Evolutionary conservation across 306 rosid genomes (phyloP), one percentile per base, ranked within the genome.

Genomic region (Sindora glabra): DNA sequence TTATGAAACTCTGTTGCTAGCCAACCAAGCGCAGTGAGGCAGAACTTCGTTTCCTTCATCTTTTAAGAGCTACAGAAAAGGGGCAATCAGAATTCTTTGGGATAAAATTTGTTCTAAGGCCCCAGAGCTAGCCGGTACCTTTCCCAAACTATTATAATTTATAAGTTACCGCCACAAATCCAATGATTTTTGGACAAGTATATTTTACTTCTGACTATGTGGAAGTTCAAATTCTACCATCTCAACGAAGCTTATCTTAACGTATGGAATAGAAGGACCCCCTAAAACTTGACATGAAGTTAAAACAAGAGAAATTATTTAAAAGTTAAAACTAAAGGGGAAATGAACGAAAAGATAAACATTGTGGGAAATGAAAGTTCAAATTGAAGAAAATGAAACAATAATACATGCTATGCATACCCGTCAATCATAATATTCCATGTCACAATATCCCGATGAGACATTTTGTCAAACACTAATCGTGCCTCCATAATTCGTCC

Each of bases 381-480:
- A 39, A 13, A 12, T 10, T 18, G 26, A 0, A 5, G 16, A 8
- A 11, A 33, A 29, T 21, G 25, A 40, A 65, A 9, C 15, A 25
- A 47, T 3, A n/a, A 41, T 9, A 8, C 8, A 32, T 30, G 42
- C 9, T 11, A 56, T 16, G 18, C 76, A 55, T 81, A 89, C 85
- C 95, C 97, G 48, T 85, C 79, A 73, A 87, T 72, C 85, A 90
- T 90, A 41, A 79, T 82, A 68, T 77, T 81, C 97, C 97, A 90
- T 3, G 94, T 56, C 59, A 87, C 89, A 5, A 74, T 78, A 74
- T 90, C 96, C 48, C 80, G 75, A 0, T 70, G 72, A 69, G 89
- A 71, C 97, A 87, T 87, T 77, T 85, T 79, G 48, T 87, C 96
- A 38, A 90, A 90, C 89, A 87, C 12, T 73, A 77, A 67, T 2